Conservation (phyloP, 2,329 filamentous ascomycete species). For the Aspergillus uvarum region DNA sequence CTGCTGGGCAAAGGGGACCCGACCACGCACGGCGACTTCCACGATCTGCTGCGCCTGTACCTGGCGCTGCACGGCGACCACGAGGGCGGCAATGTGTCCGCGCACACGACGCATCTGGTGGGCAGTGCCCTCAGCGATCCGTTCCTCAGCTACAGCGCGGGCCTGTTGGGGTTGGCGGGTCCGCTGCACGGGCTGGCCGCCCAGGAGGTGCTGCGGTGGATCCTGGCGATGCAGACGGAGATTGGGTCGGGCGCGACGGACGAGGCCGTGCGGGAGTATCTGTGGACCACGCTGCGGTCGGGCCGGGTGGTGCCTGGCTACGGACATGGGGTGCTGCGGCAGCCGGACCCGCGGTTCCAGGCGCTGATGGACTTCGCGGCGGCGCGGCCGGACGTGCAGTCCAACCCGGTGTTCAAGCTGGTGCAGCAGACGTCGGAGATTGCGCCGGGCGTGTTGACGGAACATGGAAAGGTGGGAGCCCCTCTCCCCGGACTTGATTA, state of each 20-base stretch:
- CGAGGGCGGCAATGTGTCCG: slow-evolving; percentile 96
- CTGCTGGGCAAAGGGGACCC: slow-evolving; percentile 86
- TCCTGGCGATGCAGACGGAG: slow-evolving; percentile 87
- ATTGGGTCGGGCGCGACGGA: slow-evolving; percentile 78
- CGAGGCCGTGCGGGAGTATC: slow-evolving; percentile 80
- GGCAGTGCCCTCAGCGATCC: slow-evolving; percentile 92
- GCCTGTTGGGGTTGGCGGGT: slow-evolving; percentile 92
- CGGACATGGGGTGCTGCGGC: slow-evolving; percentile 91
- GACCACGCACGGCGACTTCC: slow-evolving; percentile 69
- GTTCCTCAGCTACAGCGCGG: slow-evolving; percentile 93
- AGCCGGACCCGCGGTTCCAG: slow-evolving; percentile 94
- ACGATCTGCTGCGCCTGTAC: slow-evolving; percentile 90
- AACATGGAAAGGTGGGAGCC: slow-evolving; percentile 75
- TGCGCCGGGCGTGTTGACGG: slow-evolving; percentile 82
- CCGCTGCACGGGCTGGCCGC: slow-evolving; percentile 90
- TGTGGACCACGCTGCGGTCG: slow-evolving; percentile 90
- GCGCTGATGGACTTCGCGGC: slow-evolving; percentile 95
- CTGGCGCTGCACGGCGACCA: slow-evolving; percentile 96
- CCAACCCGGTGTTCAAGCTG: slow-evolving; percentile 87
- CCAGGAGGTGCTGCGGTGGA: slow-evolving; percentile 96
- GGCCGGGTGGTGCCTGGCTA: slow-evolving; percentile 94
- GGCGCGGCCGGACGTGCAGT: slow-evolving; percentile 77
- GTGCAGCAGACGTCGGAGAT: slow-evolving; percentile 92
- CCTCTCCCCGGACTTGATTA: too few species aligned
- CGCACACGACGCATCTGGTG: slow-evolving; percentile 91